Conservation (phyloP, 208 protist species). For the Zelonia costaricensis region DNA sequence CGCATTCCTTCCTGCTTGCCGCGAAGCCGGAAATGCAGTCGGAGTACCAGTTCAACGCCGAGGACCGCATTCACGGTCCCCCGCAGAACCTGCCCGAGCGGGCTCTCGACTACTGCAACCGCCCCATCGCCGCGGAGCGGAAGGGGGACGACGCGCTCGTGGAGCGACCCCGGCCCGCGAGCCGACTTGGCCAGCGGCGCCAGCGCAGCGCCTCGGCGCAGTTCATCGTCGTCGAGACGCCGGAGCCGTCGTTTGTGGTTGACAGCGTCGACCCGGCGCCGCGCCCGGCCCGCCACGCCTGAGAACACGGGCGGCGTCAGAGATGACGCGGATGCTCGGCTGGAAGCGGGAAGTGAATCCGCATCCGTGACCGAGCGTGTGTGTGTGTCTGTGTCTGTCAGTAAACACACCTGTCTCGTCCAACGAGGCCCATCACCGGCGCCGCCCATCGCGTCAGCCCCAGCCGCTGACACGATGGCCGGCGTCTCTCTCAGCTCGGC, state of each 20-base stretch:
- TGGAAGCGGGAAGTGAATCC: no score
- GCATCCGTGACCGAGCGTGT: no score
- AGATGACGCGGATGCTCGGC: no score
- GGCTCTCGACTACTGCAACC: conserved; percentile 1
- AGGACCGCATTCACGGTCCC: conserved; percentile 5
- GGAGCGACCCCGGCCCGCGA: not conserved
- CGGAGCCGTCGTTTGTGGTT: conserved; percentile 3
- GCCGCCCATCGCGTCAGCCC: no score
- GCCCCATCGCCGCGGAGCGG: not conserved
- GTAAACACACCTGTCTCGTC: no score
- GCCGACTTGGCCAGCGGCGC: not conserved
- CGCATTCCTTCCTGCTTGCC: not conserved
- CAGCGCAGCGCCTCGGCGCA: not conserved
- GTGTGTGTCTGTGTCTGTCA: no score
- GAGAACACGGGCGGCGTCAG: no score
- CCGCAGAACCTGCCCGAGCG: conserved; percentile 4
- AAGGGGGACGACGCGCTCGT: not conserved
- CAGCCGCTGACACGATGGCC: no score
- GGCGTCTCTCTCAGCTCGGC: no score
- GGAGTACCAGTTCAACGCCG: conserved; percentile 13
- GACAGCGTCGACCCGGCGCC: conserved; percentile 17
- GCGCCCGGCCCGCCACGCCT: not conserved
- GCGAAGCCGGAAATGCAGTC: not conserved
- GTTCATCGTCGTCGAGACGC: conserved; percentile 8
- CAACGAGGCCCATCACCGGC: no score